Conservation (phyloP, 148 eudicot genomes). For the Cornus florida region DNA sequence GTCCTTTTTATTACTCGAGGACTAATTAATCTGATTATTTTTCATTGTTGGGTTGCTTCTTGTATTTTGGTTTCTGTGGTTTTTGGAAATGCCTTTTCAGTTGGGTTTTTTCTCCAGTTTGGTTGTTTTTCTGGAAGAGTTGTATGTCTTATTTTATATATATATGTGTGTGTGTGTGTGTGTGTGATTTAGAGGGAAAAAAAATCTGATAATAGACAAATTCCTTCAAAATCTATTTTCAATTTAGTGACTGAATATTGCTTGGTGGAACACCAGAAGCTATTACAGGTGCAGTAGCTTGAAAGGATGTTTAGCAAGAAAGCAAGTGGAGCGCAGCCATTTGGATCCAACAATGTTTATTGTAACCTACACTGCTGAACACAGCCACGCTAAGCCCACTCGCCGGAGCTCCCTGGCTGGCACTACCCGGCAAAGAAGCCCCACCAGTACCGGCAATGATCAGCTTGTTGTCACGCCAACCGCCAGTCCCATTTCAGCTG, state of each 20-base stretch:
- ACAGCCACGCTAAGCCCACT: constrained; percentile 68
- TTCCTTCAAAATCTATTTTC: too few relatives aligned
- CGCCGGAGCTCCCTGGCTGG: constrained; percentile 80
- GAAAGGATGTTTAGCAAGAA: constrained; percentile 76
- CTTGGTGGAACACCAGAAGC: constrained; percentile 45
- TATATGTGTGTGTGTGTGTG: too few relatives aligned
- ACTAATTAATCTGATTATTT: too few relatives aligned
- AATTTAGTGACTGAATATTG: neutral
- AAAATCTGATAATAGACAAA: too few relatives aligned
- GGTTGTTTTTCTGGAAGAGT: too few relatives aligned
- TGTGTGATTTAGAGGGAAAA: too few relatives aligned
- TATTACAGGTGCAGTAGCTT: constrained; percentile 80
- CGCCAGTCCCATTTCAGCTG: neutral
- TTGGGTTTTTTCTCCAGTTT: too few relatives aligned
- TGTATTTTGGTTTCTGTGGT: too few relatives aligned
- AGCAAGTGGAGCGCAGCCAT: constrained; percentile 75
- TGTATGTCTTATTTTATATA: too few relatives aligned
- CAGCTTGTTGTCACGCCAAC: neutral
- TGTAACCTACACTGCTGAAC: constrained; percentile 74
- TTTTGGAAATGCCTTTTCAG: too few relatives aligned
- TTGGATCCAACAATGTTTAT: constrained; percentile 44
- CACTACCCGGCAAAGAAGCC: constrained; percentile 35
- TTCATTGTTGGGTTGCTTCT: too few relatives aligned
- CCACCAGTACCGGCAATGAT: neutral
- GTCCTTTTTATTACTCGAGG: too few relatives aligned